Evolutionary conservation across 2,329 filamentous ascomycete species (phyloP).

Genomic region (Apiospora koreana): DNA sequence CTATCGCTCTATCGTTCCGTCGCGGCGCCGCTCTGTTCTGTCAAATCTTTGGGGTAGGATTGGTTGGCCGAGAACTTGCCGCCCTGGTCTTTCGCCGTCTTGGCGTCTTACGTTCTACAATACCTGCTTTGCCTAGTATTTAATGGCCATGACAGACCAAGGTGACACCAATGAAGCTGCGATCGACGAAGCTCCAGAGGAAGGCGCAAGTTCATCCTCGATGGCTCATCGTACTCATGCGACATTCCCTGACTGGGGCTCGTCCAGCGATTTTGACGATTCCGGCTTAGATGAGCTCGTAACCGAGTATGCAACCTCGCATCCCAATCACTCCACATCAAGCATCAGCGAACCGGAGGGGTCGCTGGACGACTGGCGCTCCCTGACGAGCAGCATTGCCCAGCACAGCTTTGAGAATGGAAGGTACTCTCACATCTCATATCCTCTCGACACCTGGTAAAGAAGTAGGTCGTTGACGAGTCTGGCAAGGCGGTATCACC

Average conservation of each 20-base stretch:
- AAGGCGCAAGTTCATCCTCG: neutral
- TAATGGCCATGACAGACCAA: neutral
- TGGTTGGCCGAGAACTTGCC: neutral
- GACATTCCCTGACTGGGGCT: neutral
- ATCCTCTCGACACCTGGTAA: constrained; percentile 1
- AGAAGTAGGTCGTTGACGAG: constrained; percentile 1
- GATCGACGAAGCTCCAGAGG: neutral
- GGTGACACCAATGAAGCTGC: neutral
- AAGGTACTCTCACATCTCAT: constrained; percentile 10
- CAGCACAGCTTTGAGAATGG: constrained; percentile 16
- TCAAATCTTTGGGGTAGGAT: neutral
- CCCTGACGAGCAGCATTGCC: constrained; percentile 13
- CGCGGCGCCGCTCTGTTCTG: neutral
- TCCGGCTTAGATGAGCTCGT: neutral
- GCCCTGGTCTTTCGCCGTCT: neutral
- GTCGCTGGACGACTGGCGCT: constrained; percentile 14
- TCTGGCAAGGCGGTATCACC: constrained; percentile 3
- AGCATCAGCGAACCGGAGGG: constrained; percentile 5
- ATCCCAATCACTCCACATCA: neutral
- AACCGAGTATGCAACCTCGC: neutral
- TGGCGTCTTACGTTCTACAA: neutral
- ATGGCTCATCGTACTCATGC: neutral
- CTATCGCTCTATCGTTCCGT: neutral
- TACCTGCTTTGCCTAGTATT: neutral
- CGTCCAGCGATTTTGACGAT: neutral